These are phyloP conservation scores for Alternaria sp. DNA, from an alignment of 2,329 filamentous ascomycete species.

Conservation along the genomic window DNA sequence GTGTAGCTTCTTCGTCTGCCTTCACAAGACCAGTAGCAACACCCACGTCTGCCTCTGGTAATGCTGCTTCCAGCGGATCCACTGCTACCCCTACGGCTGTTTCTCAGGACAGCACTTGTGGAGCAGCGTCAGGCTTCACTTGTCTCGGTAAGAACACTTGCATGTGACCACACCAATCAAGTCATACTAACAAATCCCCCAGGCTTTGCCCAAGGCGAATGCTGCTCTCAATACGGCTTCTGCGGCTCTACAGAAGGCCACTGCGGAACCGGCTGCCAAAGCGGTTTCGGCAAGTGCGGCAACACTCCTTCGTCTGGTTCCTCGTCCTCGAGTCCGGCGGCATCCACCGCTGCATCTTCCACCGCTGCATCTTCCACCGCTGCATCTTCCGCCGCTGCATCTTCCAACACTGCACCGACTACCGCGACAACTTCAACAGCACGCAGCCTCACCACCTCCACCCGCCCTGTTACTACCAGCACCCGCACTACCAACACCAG, in stretches of 20 bases:
- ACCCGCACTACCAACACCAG: constrained; percentile 2
- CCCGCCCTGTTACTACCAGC: neutral
- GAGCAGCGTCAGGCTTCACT: constrained; percentile 29
- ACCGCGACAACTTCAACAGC: neutral
- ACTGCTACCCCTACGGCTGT: constrained; percentile 14
- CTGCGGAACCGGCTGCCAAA: constrained; percentile 42
- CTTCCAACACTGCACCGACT: neutral
- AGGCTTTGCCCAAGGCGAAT: constrained; percentile 51
- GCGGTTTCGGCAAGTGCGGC: constrained; percentile 34
- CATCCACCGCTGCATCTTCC: neutral
- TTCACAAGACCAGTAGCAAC: constrained; percentile 23
- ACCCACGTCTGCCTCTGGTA: constrained; percentile 25
- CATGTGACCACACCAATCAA: too few relatives aligned
- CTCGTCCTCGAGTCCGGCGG: neutral
- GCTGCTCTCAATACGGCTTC: constrained; percentile 48
- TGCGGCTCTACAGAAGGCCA: constrained; percentile 45
- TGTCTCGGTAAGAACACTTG: constrained; percentile 25
- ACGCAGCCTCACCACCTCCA: constrained; percentile 9
- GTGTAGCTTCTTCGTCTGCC: constrained; percentile 22
- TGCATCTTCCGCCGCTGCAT: neutral
- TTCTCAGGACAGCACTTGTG: constrained; percentile 31
- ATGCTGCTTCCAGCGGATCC: constrained; percentile 16
- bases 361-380: neutral
- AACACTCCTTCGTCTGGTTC: constrained; percentile 10
- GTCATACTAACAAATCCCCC: neutral